Evolutionary conservation across 305 asterid genomes (phyloP).

Genomic region (Petunia hybrid): DNA sequence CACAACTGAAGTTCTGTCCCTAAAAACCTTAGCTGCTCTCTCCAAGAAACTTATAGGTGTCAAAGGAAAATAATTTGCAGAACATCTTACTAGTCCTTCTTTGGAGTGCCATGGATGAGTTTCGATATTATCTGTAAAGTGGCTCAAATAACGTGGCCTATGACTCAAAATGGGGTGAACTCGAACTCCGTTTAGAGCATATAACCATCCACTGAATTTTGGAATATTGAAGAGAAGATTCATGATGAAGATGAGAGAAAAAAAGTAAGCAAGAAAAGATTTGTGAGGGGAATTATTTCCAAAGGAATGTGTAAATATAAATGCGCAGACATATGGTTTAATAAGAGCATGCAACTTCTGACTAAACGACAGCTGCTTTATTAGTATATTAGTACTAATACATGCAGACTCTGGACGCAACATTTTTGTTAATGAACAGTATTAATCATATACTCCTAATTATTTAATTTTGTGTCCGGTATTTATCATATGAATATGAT

Average conservation of each 20-base stretch:
- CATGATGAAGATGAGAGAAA: background rate
- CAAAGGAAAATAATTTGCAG: constrained; percentile 37
- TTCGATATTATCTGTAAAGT: background rate
- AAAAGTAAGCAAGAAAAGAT: background rate
- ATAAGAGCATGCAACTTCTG: background rate
- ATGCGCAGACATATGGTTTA: background rate
- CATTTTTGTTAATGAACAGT: too few species aligned
- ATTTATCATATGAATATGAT: too few species aligned
- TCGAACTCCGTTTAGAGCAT: background rate
- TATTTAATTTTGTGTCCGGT: too few species aligned
- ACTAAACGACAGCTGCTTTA: background rate
- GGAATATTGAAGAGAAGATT: constrained; percentile 17
- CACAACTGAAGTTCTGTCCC: constrained; percentile 31
- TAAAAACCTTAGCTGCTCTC: constrained; percentile 38
- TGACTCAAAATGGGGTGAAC: background rate
- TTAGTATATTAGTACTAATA: background rate
- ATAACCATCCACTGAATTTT: background rate
- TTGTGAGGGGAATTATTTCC: background rate
- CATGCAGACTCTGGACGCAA: background rate
- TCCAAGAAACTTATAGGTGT: constrained; percentile 43
- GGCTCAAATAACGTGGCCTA: background rate
- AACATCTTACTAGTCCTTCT: constrained; percentile 28
- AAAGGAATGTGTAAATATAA: background rate
- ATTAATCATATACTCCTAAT: too few species aligned
- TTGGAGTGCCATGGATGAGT: constrained; percentile 30